Conservation (phyloP, 306 rosid species). For the Oxytropis ochrocephala region DNA sequence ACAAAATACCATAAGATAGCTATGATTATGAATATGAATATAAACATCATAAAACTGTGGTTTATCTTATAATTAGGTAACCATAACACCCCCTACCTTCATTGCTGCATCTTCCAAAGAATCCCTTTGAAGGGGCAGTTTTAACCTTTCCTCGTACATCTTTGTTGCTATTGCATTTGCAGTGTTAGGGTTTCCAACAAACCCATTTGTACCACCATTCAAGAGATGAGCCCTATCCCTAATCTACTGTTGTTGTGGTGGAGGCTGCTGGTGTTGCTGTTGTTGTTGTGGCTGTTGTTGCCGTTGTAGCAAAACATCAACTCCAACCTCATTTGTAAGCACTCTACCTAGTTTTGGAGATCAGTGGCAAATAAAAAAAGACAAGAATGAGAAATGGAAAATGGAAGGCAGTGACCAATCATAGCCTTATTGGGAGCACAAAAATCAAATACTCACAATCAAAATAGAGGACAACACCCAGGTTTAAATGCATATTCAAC, state of each 20-base stretch:
- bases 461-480: too few species aligned
- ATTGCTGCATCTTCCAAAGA: conserved; percentile 83
- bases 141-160: conserved; percentile 90
- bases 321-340: too few species aligned
- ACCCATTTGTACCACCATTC: conserved; percentile 81
- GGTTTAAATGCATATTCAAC: too few species aligned
- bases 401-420: too few species aligned
- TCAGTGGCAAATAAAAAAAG: too few species aligned
- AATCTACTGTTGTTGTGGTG: conserved; percentile 48
- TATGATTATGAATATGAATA: too few species aligned
- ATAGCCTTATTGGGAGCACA: too few species aligned
- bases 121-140: conserved; percentile 90
- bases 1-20: conserved; percentile 13
- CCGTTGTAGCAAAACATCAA: conserved; percentile 9
- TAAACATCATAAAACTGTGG: background rate
- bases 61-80: conserved; percentile 14
- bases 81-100: conserved; percentile 46
- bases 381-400: too few species aligned
- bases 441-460: too few species aligned
- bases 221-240: conserved; percentile 76
- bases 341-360: too few species aligned
- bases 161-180: conserved; percentile 92
- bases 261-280: conserved; percentile 46
- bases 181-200: conserved; percentile 75
- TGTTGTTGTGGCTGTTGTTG: conserved; percentile 54